phyloP scores from a whole-genome alignment of 2,329 filamentous ascomycete genomes.

The Sporothrix pseudoabietina region DNA sequence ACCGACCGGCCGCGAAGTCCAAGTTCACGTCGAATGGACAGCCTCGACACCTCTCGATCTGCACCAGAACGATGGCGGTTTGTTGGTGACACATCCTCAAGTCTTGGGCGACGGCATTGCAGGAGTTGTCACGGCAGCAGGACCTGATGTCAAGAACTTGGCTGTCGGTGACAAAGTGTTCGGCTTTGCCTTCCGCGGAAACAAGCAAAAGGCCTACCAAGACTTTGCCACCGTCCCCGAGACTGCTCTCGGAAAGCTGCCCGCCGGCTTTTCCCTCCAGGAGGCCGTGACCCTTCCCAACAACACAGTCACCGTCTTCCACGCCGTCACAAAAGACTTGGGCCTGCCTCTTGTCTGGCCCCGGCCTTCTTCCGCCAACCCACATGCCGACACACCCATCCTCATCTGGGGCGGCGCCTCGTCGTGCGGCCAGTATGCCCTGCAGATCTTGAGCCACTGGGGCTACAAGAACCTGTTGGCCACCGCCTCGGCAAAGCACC shows the following conservation, averaged over 20 bases:
- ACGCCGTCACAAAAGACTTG: constrained; percentile 11
- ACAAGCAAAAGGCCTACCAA: constrained; percentile 24
- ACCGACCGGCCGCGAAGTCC: constrained; percentile 52
- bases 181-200: constrained; percentile 17
- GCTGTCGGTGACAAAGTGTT: constrained; percentile 19
- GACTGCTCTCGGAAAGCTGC: constrained; percentile 15
- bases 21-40: constrained; percentile 59
- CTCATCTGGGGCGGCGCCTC: constrained; percentile 21
- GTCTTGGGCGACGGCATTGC: constrained; percentile 55
- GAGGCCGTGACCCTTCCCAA: constrained; percentile 3
- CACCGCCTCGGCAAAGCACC: background rate
- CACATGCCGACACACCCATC: background rate
- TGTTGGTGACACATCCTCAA: constrained; percentile 54
- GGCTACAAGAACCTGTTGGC: constrained; percentile 18
- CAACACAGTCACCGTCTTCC: constrained; percentile 11
- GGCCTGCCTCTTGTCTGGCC: constrained; percentile 10
- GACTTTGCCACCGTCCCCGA: constrained; percentile 23
- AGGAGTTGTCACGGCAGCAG: constrained; percentile 41
- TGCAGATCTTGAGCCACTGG: constrained; percentile 14
- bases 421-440: constrained; percentile 15
- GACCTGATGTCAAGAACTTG: constrained; percentile 6
- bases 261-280: background rate
- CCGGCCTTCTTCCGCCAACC: background rate
- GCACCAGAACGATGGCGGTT: constrained; percentile 62
- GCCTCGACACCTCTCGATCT: constrained; percentile 63